Conservation (phyloP, 805 yeast genomes). For the Candida silvatica region DNA sequence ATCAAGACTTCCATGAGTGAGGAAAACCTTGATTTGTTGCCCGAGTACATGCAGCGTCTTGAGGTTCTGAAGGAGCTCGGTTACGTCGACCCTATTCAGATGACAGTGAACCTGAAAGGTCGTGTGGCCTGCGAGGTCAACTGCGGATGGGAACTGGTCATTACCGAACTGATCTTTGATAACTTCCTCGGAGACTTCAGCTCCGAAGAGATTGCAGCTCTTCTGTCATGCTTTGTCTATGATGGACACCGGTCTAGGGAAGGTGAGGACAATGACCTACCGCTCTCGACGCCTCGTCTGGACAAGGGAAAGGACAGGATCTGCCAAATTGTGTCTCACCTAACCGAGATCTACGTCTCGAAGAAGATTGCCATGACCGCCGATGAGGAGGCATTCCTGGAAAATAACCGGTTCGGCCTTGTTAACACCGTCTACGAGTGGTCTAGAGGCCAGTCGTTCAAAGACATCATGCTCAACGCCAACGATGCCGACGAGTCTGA, state of each 20-base stretch:
- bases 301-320: conserved; percentile 65
- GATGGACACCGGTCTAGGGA: conserved; percentile 54
- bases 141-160: conserved; percentile 82
- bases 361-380: conserved; percentile 69
- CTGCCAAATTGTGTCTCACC: conserved; percentile 55
- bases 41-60: conserved; percentile 88
- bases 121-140: conserved; percentile 84
- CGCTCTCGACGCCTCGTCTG: conserved; percentile 59
- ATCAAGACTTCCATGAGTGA: conserved; percentile 65
- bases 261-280: conserved; percentile 40
- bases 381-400: conserved; percentile 81
- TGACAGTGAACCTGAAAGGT: conserved; percentile 80
- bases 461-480: conserved; percentile 82
- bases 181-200: conserved; percentile 90
- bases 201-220: conserved; percentile 94
- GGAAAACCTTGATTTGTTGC: conserved; percentile 81
- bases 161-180: conserved; percentile 85
- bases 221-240: conserved; percentile 84
- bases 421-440: conserved; percentile 95
- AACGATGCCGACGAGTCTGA: conserved; percentile 64
- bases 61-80: conserved; percentile 70
- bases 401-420: conserved; percentile 78
- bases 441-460: conserved; percentile 92
- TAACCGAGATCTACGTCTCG: conserved; percentile 51
- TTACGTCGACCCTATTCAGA: conserved; percentile 59